Evolutionary conservation across 768 basidiomycete species (phyloP), one percentile per base, ranked within the genome.

Genomic region (Pulveroboletus sp.): DNA sequence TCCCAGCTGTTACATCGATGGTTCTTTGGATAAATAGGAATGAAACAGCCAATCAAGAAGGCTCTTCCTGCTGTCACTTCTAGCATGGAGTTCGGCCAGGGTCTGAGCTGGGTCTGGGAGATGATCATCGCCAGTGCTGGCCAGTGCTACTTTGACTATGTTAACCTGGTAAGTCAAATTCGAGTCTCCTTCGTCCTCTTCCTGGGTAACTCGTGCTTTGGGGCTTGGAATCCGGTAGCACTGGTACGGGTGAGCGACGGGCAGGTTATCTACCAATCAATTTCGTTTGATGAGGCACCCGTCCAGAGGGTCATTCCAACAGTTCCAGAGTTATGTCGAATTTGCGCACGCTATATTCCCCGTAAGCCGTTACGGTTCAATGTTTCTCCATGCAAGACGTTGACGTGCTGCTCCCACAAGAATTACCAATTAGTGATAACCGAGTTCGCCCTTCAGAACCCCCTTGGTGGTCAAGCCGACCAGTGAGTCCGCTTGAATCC

Each of bases 51-150:
- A 0, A 68, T 72, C 36, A 69, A 68, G 60, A 72, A 70, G 47
- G 71, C 71, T 3, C 66, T 72, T 31, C 71, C 71, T 5, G 65
- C 71, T 0, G 62, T 72, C 9, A 67, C 69, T 10, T 68, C 71
- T 17, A 70, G 69, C n/a, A 47, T 49, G 8, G 24, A 45, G 4
- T 18, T 69, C 28, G 70, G 70, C 3, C 39, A 71, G 47, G 71
- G 71, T 11, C 47, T 72, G 26, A 61, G 59, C 28, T 72, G 71
- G 72, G 26, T 72, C 24, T 57, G 60, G 17, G 45, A 69, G 44
- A 66, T 73, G 61, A 64, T 72, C 47, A 43, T 36, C 17, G 69
- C 68, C 10, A 73, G 71, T 50, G 61, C 51, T 26, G 68, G 69
- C n/a, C 21, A 48, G 18, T 72, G 71, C 52, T 60, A 60, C 51